Percentiles rank a stretch among this genome's conserved stretches.
phyloP scores from a whole-genome alignment of 345 rosid genomes.

The Kernera saxatilis region DNA sequence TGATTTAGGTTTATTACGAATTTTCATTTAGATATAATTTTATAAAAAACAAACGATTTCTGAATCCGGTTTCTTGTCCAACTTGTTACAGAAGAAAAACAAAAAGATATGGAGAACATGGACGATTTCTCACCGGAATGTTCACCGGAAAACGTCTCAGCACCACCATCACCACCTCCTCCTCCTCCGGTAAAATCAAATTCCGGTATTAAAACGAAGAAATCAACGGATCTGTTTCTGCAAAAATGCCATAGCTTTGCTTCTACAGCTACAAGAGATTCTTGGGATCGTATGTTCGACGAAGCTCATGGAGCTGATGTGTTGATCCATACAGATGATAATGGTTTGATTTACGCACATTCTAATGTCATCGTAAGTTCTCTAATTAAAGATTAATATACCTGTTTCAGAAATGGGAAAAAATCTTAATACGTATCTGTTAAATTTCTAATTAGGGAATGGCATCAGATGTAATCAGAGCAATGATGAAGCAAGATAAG shows the following conservation, averaged over 20 bases:
- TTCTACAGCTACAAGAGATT: slow-evolving; percentile 38
- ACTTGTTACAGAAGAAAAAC: slow-evolving; percentile 15
- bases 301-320: slow-evolving; percentile 70
- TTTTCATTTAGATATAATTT: not conserved
- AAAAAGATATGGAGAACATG: not conserved
- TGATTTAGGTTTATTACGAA: not conserved
- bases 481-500: slow-evolving; percentile 60
- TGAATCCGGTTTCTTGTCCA: not conserved
- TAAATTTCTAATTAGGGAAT: slow-evolving; percentile 43
- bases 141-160: not conserved
- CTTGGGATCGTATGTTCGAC: slow-evolving; percentile 79
- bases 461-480: slow-evolving; percentile 78
- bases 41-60: not conserved
- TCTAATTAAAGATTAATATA: not conserved
- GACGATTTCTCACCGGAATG: slow-evolving; percentile 14
- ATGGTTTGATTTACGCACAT: slow-evolving; percentile 64
- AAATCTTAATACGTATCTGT: not conserved
- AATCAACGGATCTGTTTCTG: not conserved
- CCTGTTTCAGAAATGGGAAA: not conserved
- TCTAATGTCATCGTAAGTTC: slow-evolving; percentile 65
- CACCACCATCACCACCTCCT: slow-evolving; percentile 1
- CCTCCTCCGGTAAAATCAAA: not conserved
- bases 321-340: slow-evolving; percentile 40
- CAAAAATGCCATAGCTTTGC: slow-evolving; percentile 16
- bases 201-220: not conserved